phyloP scores from a whole-genome alignment of 495 filamentous ascomycete species.

The Glarea lozoyensis region DNA sequence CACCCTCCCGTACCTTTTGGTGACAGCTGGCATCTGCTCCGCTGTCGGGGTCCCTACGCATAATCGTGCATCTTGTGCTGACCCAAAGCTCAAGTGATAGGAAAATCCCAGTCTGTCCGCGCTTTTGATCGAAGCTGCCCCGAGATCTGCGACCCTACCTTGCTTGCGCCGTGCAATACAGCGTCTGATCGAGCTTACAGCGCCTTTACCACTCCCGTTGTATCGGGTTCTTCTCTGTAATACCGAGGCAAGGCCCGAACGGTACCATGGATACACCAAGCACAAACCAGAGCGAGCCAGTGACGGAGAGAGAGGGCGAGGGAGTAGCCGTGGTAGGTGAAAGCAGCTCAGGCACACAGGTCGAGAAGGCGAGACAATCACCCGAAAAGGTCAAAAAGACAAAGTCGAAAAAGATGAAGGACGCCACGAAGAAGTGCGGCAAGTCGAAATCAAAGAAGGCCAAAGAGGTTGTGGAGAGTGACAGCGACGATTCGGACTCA shows the following conservation, averaged over 20 bases:
- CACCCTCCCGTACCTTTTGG: not conserved
- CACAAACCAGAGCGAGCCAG: conserved; percentile 17
- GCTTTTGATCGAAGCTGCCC: not conserved
- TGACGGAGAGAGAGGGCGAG: conserved; percentile 13
- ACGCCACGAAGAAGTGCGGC: conserved; percentile 21
- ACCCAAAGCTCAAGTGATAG: not conserved
- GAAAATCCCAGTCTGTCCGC: not conserved
- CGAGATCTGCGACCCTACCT: not conserved
- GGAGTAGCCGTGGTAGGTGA: conserved; percentile 5
- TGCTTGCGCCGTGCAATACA: not conserved
- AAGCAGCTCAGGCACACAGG: conserved; percentile 11
- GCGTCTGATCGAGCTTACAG: not conserved
- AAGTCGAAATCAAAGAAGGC: conserved; percentile 27
- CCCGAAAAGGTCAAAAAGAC: conserved; percentile 13
- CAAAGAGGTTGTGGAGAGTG: conserved; percentile 23
- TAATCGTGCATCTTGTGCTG: not conserved
- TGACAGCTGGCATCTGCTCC: conserved; percentile 6
- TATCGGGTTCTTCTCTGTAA: not conserved
- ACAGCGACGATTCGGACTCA: conserved; percentile 19
- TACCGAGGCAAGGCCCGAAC: not conserved
- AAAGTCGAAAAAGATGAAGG: conserved; percentile 32
- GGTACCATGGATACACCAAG: conserved; percentile 21
- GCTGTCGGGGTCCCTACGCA: not conserved
- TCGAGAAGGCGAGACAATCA: conserved; percentile 13
- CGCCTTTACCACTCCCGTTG: not conserved